phyloP scores from a whole-genome alignment of 306 rosid species.

The Sechiopsis laciniata region DNA sequence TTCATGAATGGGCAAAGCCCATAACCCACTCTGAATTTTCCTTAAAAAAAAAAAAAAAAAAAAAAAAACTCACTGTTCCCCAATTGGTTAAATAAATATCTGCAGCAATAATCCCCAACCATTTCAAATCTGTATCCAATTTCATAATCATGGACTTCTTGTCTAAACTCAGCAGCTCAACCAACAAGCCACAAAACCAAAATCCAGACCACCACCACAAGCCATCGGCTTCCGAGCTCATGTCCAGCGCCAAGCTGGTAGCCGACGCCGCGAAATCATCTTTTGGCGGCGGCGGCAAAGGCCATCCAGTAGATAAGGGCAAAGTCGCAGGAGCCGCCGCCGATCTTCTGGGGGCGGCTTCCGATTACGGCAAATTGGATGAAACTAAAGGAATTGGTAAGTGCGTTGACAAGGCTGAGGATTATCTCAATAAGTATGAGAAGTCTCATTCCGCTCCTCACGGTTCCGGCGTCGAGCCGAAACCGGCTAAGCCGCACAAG shows the following conservation, averaged over 20 bases:
- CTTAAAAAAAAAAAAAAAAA: too few relatives aligned
- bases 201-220: neutral
- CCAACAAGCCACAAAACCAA: conserved; percentile 15
- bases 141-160: neutral
- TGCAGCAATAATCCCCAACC: neutral
- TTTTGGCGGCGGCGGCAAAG: neutral
- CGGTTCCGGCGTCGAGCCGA: neutral
- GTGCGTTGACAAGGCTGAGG: conserved; percentile 16
- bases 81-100: too few relatives aligned
- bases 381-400: neutral
- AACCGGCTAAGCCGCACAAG: too few relatives aligned
- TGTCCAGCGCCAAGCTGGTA: conserved; percentile 22
- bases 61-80: too few relatives aligned
- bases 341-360: conserved; percentile 20
- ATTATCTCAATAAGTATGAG: conserved; percentile 16
- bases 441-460: conserved; percentile 4
- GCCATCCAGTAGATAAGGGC: conserved; percentile 2
- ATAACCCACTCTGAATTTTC: too few relatives aligned
- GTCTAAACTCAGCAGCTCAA: neutral
- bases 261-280: conserved; percentile 23
- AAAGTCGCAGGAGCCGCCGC: conserved; percentile 19
- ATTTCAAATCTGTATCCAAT: neutral
- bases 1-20: too few relatives aligned
- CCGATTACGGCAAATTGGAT: conserved; percentile 20
- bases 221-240: conserved; percentile 11